Evolutionary conservation across 768 basidiomycete genomes (phyloP).

Genomic region (Trametes sanguinea): DNA sequence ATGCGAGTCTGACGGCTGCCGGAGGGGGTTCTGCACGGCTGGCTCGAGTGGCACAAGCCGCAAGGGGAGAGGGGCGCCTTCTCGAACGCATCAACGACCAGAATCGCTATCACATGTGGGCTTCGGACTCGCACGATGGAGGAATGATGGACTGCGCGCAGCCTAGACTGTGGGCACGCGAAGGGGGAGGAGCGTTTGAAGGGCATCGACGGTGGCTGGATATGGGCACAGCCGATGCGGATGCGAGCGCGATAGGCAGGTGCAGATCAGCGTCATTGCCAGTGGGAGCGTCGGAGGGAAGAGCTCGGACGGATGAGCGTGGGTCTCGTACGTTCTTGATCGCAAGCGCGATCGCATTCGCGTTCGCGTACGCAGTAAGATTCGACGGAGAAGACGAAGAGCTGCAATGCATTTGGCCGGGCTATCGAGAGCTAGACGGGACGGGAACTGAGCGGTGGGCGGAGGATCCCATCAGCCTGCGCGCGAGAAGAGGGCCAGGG

Average conservation of each 20-base stretch:
- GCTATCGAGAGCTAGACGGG: conserved; percentile 2
- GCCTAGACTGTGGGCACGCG: conserved; percentile 8
- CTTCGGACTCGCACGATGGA: not conserved
- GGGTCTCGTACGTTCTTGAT: not conserved
- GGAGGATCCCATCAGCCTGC: conserved; percentile 9
- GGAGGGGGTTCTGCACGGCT: conserved; percentile 5
- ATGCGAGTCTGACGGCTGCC: conserved; percentile 13
- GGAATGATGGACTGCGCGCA: not conserved
- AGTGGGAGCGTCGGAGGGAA: conserved; percentile 6
- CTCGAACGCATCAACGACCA: conserved; percentile 6
- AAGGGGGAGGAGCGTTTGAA: not conserved
- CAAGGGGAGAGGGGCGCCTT: not conserved
- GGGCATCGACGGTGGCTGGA: conserved; percentile 2
- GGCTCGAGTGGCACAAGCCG: conserved; percentile 3
- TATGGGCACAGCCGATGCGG: conserved; percentile 2
- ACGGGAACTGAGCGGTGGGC: not conserved
- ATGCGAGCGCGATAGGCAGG: conserved; percentile 4
- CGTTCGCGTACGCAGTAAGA: not conserved
- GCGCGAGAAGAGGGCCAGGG: conserved; percentile 2
- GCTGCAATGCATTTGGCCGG: not conserved
- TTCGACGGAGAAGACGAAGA: not conserved
- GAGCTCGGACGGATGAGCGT: conserved; percentile 1
- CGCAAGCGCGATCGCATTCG: no score
- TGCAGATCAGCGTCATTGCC: conserved; percentile 23
- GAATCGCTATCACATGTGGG: conserved; percentile 3